These are phyloP conservation scores for Aspergillus puulaauensis DNA, from an alignment of 2,329 filamentous ascomycete genomes.

Conservation along the genomic window DNA sequence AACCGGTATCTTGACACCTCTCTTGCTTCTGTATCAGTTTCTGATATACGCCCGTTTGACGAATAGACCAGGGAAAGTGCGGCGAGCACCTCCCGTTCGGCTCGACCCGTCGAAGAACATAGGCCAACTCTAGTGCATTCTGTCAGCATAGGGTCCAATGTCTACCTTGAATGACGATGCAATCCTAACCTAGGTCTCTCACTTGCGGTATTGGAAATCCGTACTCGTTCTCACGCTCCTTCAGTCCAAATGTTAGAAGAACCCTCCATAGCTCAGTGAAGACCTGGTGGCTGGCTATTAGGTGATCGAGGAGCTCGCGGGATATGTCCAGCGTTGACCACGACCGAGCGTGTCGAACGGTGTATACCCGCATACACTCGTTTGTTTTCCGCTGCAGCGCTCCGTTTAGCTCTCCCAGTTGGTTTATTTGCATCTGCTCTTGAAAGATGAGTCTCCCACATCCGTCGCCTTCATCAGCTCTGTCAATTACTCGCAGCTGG, in stretches of 20 bases:
- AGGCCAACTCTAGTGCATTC: constrained; percentile 6
- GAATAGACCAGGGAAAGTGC: constrained; percentile 16
- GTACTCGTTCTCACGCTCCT: constrained; percentile 14
- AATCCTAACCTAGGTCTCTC: constrained; percentile 2
- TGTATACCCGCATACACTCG: constrained; percentile 10
- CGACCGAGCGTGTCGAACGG: constrained; percentile 9
- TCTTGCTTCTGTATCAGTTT: constrained; percentile 4
- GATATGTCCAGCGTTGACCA: constrained; percentile 17
- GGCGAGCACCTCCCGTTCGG: constrained; percentile 2
- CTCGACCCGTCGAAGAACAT: constrained; percentile 16
- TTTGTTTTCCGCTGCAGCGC: background rate
- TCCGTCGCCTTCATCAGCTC: background rate
- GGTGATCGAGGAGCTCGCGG: constrained; percentile 6
- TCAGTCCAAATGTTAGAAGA: constrained; percentile 11
- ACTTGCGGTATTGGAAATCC: constrained; percentile 10
- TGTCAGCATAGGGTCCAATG: too few relatives aligned
- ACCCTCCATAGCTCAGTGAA: constrained; percentile 14
- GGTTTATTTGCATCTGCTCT: background rate
- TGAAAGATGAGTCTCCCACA: background rate
- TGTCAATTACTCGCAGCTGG: background rate
- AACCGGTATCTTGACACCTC: background rate
- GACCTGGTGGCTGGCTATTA: constrained; percentile 3
- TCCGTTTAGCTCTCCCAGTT: background rate
- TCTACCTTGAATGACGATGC: background rate
- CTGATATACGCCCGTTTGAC: constrained; percentile 17